Evolutionary conservation across 495 filamentous ascomycete genomes (phyloP).

Genomic region (Daldinia childiae): DNA sequence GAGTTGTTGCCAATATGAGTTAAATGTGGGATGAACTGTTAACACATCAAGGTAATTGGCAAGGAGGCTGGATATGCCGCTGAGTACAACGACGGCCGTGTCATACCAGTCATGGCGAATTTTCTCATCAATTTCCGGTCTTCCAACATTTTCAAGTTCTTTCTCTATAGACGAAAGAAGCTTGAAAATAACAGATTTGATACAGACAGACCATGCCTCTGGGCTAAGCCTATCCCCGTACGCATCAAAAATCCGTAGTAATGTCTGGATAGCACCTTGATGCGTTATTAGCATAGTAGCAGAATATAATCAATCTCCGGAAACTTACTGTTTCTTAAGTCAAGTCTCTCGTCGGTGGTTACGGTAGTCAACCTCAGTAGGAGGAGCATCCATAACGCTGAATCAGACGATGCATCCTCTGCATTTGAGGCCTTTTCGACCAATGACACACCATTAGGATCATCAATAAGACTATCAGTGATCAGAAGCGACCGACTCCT

Average conservation of each 20-base stretch:
- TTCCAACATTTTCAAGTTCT: conserved; percentile 50
- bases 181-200: conserved; percentile 79
- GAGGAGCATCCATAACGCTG: conserved; percentile 84
- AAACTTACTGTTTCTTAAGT: conserved; percentile 81
- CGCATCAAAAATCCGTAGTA: conserved; percentile 90
- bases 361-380: conserved; percentile 80
- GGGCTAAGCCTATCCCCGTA: conserved; percentile 83
- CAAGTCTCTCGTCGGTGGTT: conserved; percentile 78
- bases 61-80: conserved; percentile 73
- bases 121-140: conserved; percentile 46
- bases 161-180: conserved; percentile 69
- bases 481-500: conserved; percentile 58
- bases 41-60: conserved; percentile 72
- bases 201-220: conserved; percentile 83
- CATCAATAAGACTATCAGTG: conserved; percentile 59
- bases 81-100: conserved; percentile 77
- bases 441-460: conserved; percentile 60
- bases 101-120: conserved; percentile 73
- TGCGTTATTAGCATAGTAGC: conserved; percentile 30
- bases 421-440: conserved; percentile 61
- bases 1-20: conserved; percentile 73
- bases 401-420: conserved; percentile 60
- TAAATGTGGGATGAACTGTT: conserved; percentile 64
- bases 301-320: background rate
- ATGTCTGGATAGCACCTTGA: conserved; percentile 79